Evolutionary conservation across 2,329 filamentous ascomycete species (phyloP), one percentile per base, ranked within the genome.

Genomic region (Calonectria fujianensis): DNA sequence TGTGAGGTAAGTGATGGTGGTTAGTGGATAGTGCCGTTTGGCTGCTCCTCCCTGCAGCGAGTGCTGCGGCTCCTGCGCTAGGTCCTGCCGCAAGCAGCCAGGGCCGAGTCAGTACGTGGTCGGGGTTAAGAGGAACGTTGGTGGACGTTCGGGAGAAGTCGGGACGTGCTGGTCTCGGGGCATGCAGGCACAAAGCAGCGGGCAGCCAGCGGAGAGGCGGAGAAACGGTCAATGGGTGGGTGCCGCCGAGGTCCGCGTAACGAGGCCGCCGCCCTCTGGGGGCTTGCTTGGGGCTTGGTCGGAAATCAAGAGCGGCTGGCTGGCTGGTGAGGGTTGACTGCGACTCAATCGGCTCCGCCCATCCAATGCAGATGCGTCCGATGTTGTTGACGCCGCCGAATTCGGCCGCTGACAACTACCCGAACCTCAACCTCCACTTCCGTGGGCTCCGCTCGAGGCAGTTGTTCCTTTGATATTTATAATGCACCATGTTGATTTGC

Each of bases 401-500:
- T 69, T 81, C 79, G 78, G 74, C 73, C 75, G 75, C 69, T 68
- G 39, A 48, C 48, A 52, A 63, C 50, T 61, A 71, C 76, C 77
- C 72, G 71, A 76, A 75, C 54, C 50, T 64, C 57, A 37, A 67
- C 57, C 57, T 73, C 75, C 69, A 73, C 74, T 63, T 72, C 74
- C 72, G 78, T 73, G 70, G 67, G 71, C 79, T 81, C 79, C 79
- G 79, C 78, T 70, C 61, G 48, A 29, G 69, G 69, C 73, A 79
- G 78, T 72, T 76, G 73, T 74, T 75, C 74, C 75, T 75, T 77
- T 75, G 71, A 74, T 82, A 80, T 80, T 82, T 82, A 82, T 82
- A 82, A 82, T 80, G 72, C 74, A 65, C 75, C 75, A 67, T 77
- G 72, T 80, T 80, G 73, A 77, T 79, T 79, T 80, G 79, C 68